phyloP scores from a whole-genome alignment of 2,329 filamentous ascomycete genomes.

The Chaetomium globosum region DNA sequence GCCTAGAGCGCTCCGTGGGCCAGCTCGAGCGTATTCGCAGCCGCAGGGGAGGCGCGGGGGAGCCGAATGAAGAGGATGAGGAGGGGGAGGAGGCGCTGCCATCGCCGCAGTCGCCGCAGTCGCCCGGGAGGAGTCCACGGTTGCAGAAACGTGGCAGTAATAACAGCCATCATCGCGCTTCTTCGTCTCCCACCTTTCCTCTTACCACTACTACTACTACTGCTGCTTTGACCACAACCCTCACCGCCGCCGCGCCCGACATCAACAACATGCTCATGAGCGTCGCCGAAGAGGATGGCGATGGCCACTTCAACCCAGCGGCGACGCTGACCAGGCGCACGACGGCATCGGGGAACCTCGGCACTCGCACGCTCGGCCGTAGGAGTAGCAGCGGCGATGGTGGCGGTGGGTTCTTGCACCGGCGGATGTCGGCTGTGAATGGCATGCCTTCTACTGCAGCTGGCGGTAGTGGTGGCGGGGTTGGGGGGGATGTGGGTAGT shows the following conservation, averaged over 20 bases:
- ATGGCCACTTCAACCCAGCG: background rate
- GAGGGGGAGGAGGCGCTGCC: constrained; percentile 30
- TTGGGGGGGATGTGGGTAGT: background rate
- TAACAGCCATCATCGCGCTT: background rate
- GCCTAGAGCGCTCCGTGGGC: constrained; percentile 59
- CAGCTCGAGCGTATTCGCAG: constrained; percentile 54
- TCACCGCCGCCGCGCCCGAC: background rate
- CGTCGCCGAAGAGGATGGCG: background rate
- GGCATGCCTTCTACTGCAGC: constrained; percentile 31
- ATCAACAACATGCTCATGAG: background rate
- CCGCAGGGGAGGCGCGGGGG: constrained; percentile 35
- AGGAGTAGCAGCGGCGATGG: background rate
- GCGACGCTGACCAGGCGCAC: constrained; percentile 4
- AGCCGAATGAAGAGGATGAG: constrained; percentile 40
- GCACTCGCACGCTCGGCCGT: constrained; percentile 34
- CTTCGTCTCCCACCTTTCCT: background rate
- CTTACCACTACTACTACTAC: background rate
- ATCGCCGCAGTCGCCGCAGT: constrained; percentile 21
- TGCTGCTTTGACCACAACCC: background rate
- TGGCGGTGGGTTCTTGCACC: constrained; percentile 16
- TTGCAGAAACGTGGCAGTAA: constrained; percentile 1
- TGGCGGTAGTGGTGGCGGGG: background rate
- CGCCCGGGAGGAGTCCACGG: constrained; percentile 28
- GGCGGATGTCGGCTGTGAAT: background rate
- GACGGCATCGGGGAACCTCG: constrained; percentile 34